Evolutionary conservation across 2,329 filamentous ascomycete genomes (phyloP), one percentile per base, ranked within the genome.

Genomic region (Cercospora sojina): DNA sequence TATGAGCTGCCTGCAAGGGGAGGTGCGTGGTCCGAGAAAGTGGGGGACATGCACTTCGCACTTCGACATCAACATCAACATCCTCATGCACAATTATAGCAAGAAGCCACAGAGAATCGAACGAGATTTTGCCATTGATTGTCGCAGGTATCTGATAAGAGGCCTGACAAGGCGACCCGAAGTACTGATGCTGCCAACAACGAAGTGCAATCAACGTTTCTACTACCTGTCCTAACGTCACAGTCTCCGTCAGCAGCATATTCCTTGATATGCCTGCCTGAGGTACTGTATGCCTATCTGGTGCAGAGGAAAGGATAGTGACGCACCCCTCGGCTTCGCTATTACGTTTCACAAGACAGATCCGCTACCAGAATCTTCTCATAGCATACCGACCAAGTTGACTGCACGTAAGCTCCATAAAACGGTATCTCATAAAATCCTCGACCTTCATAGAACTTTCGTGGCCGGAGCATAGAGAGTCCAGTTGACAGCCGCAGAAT

Each of bases 1-100:
- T 53, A n/a, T 56, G 53, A 31, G 29, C 27, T 56, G 53, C 25
- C 29, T 49, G 43, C 43, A 6, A 25, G 13, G 47, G 23, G 47
- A 53, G 47, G 47, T 53, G 47, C 47, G 47, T 53, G 47, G 53
- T 57, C 53, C 27, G 16, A 57, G 53, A 57, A 57, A 57, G 53
- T 57, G 53, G 53, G 53, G 53, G 20, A 41, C 10, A 12, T 53
- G 18, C 47, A 3, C 23, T 13, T 16, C 23, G 47, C 47, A 53
- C 47, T 53, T n/a, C 23, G 13, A 23, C 23, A n/a, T 13, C 47
- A 16, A 16, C 47, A 16, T 25, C 9, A 10, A 25, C 43, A 18
- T 41, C 38, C 16, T 18, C 38, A 41, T 41, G 4, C 4, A 5
- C 32, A 9, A n/a, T 41, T 8, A n/a, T n/a, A 41, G 13, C 2